Evolutionary conservation across 768 basidiomycete species (phyloP).

Genomic region (Infundibulicybe gibba): DNA sequence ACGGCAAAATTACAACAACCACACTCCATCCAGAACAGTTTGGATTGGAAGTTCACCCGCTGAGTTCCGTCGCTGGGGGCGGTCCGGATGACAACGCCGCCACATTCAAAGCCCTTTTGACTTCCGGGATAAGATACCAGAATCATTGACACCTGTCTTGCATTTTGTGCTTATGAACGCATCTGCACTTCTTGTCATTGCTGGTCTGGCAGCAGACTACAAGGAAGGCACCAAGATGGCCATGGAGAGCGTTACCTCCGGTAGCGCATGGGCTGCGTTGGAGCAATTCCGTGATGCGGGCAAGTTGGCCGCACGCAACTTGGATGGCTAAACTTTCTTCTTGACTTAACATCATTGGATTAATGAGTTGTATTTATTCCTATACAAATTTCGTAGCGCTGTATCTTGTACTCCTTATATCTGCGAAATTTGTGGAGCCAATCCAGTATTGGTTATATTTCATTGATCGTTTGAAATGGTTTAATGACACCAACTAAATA

Average conservation of each 20-base stretch:
- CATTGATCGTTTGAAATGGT: too few species aligned
- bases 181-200: constrained; percentile 82
- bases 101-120: constrained; percentile 64
- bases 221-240: constrained; percentile 72
- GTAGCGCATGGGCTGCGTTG: constrained; percentile 57
- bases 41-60: constrained; percentile 68
- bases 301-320: constrained; percentile 13
- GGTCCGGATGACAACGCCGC: constrained; percentile 79
- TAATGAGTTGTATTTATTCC: not conserved
- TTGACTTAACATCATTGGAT: not conserved
- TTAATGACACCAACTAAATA: too few species aligned
- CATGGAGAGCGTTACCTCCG: constrained; percentile 52
- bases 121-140: constrained; percentile 54
- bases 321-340: not conserved
- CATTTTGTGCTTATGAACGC: constrained; percentile 93
- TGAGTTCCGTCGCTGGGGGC: constrained; percentile 68
- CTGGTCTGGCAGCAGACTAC: constrained; percentile 69
- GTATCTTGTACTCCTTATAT: too few species aligned
- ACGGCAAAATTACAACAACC: constrained; percentile 61
- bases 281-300: constrained; percentile 47
- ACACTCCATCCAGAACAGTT: constrained; percentile 72
- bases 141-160: constrained; percentile 55
- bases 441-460: too few species aligned
- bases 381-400: not conserved
- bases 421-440: too few species aligned